These are phyloP conservation scores for Penicillium sp. DNA, from an alignment of 2,329 filamentous ascomycete genomes.

Conservation along the genomic window DNA sequence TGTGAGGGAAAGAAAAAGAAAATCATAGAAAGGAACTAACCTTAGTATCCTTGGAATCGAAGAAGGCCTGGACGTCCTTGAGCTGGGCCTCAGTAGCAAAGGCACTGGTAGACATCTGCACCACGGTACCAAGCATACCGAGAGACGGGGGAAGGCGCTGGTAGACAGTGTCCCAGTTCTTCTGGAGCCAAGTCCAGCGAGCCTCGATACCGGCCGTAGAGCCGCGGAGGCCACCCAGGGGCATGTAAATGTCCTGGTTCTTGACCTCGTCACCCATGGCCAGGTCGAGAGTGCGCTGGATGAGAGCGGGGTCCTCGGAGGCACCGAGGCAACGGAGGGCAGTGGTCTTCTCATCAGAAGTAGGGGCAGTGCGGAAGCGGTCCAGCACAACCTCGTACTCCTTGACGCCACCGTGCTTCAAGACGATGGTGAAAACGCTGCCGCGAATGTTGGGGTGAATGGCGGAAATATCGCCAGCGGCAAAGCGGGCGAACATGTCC, in stretches of 20 bases:
- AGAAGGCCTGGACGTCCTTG: slow-evolving; percentile 76
- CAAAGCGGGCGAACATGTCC: slow-evolving; percentile 87
- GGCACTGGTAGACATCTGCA: slow-evolving; percentile 76
- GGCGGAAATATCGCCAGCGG: slow-evolving; percentile 73
- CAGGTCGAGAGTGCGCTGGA: slow-evolving; percentile 75
- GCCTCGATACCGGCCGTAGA: slow-evolving; percentile 77
- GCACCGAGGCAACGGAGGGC: slow-evolving; percentile 81
- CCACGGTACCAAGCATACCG: slow-evolving; percentile 80
- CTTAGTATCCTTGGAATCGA: slow-evolving; percentile 77
- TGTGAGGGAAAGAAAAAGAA: neutral
- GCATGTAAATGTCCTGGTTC: slow-evolving; percentile 92
- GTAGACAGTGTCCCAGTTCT: slow-evolving; percentile 83
- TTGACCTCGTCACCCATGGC: slow-evolving; percentile 80
- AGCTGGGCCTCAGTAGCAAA: slow-evolving; percentile 78
- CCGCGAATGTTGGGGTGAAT: slow-evolving; percentile 90
- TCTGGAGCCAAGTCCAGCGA: slow-evolving; percentile 78
- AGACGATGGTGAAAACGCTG: slow-evolving; percentile 79
- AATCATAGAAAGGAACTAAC: slow-evolving; percentile 33
- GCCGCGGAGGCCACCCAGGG: slow-evolving; percentile 73
- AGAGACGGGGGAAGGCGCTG: slow-evolving; percentile 82
- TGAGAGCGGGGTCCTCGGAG: slow-evolving; percentile 73
- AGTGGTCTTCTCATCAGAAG: slow-evolving; percentile 86
- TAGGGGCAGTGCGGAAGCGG: slow-evolving; percentile 72
- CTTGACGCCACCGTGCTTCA: slow-evolving; percentile 80
- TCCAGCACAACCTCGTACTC: slow-evolving; percentile 80